Conservation (phyloP, 2,329 filamentous ascomycete genomes). For the Ambrosiella xylebori region DNA sequence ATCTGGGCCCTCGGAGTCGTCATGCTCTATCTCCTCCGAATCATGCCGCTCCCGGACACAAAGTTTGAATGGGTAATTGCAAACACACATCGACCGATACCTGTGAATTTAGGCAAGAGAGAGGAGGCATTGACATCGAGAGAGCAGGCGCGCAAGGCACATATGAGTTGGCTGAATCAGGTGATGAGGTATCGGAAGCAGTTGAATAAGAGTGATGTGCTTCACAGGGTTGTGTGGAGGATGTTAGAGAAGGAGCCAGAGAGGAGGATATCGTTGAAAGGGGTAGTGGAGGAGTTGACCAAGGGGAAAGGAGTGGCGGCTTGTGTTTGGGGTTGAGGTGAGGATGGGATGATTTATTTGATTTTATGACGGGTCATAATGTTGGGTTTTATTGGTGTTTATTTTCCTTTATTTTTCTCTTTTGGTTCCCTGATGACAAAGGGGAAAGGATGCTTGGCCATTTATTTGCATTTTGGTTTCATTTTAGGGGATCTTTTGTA, state of each 20-base stretch:
- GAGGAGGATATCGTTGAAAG: not conserved
- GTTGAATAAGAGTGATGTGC: not conserved
- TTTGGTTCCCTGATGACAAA: no score
- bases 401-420: no score
- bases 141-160: not conserved
- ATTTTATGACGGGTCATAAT: not conserved
- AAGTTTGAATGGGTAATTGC: not conserved
- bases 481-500: no score
- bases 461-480: no score
- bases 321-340: not conserved
- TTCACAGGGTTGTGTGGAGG: conserved; percentile 3
- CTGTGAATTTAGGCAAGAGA: not conserved
- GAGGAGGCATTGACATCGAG: not conserved
- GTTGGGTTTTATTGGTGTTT: no score
- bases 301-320: not conserved
- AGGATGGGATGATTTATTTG: not conserved
- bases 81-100: not conserved
- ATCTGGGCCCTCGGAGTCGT: conserved; percentile 44
- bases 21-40: conserved; percentile 41
- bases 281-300: not conserved
- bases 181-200: not conserved
- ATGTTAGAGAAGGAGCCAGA: conserved; percentile 1
- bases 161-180: not conserved
- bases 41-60: conserved; percentile 36
- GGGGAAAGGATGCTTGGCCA: no score